Evolutionary conservation across 768 basidiomycete genomes (phyloP).

Genomic region (Rhodotorula sphaerocarpa): DNA sequence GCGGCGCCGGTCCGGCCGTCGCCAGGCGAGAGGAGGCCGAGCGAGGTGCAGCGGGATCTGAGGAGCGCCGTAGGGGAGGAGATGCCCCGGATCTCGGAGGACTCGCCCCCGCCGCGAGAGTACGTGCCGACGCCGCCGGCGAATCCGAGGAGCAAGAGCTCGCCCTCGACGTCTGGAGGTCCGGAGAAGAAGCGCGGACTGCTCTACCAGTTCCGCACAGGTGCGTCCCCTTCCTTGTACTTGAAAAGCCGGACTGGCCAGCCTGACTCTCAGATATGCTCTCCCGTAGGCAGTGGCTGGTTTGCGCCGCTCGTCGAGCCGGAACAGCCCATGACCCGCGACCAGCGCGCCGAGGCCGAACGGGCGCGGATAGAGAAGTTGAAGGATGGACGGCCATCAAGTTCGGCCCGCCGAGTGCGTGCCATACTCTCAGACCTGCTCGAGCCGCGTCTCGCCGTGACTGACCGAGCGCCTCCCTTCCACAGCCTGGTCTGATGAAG

Average conservation of each 20-base stretch:
- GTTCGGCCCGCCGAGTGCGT: constrained; percentile 1
- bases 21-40: background rate
- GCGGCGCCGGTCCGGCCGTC: background rate
- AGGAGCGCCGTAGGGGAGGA: background rate
- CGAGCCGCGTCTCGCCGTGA: no score
- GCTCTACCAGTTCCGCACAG: constrained; percentile 7
- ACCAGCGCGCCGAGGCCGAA: constrained; percentile 3
- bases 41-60: background rate
- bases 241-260: no score
- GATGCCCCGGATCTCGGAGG: background rate
- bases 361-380: constrained; percentile 18
- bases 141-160: background rate
- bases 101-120: background rate
- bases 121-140: background rate
- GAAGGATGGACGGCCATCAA: constrained; percentile 9
- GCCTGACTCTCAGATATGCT: no score
- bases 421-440: no score
- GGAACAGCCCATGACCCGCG: constrained; percentile 3
- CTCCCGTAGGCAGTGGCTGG: constrained; percentile 20
- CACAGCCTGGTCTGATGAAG: constrained; percentile 10
- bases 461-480: background rate
- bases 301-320: constrained; percentile 22
- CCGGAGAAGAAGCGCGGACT: background rate
- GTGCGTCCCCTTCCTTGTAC: background rate
- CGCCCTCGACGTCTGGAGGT: no score